phyloP scores from a whole-genome alignment of 1,284 basidiomycete species.

The Cutaneotrichosporon cyanovorans region DNA sequence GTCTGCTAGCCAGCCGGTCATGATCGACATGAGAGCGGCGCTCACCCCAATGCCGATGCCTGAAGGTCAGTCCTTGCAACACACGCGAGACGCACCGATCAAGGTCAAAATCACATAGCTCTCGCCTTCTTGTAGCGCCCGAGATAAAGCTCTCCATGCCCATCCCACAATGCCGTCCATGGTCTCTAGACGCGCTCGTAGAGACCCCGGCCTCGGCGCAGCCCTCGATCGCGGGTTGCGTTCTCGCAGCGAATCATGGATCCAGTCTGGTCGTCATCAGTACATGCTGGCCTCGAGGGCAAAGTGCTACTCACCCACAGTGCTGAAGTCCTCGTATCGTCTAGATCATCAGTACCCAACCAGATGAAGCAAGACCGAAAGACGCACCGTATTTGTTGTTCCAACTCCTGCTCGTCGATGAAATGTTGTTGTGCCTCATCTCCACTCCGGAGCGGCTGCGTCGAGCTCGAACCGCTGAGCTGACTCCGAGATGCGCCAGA shows the following conservation, averaged over 20 bases:
- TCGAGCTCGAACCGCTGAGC: too few relatives aligned
- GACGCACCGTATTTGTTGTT: slow-evolving; percentile 16
- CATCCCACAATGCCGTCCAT: slow-evolving; percentile 46
- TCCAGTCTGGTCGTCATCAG: slow-evolving; percentile 62
- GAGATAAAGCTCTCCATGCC: slow-evolving; percentile 59
- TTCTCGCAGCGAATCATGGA: slow-evolving; percentile 86
- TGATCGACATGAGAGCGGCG: slow-evolving; percentile 87
- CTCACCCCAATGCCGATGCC: slow-evolving; percentile 87
- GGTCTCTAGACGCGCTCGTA: slow-evolving; percentile 31
- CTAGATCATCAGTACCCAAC: slow-evolving; percentile 23
- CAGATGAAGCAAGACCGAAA: too few relatives aligned
- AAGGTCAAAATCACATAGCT: slow-evolving; percentile 71
- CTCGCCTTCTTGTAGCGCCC: slow-evolving; percentile 52
- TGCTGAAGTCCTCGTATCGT: slow-evolving; percentile 65
- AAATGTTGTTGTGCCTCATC: too few relatives aligned
- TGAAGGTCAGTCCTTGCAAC: slow-evolving; percentile 36
- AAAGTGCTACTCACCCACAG: slow-evolving; percentile 56
- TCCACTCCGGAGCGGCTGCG: too few relatives aligned
- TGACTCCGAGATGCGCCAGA: too few relatives aligned
- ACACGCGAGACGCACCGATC: slow-evolving; percentile 59
- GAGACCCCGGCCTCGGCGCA: slow-evolving; percentile 15
- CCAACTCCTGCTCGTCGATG: slow-evolving; percentile 44
- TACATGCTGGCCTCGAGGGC: not conserved
- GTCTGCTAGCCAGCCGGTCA: slow-evolving; percentile 97
- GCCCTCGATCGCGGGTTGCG: slow-evolving; percentile 49